These are phyloP conservation scores for Backusella liffmaniae DNA, from an alignment of 192 early-diverging fungal species.

Conservation along the genomic window DNA sequence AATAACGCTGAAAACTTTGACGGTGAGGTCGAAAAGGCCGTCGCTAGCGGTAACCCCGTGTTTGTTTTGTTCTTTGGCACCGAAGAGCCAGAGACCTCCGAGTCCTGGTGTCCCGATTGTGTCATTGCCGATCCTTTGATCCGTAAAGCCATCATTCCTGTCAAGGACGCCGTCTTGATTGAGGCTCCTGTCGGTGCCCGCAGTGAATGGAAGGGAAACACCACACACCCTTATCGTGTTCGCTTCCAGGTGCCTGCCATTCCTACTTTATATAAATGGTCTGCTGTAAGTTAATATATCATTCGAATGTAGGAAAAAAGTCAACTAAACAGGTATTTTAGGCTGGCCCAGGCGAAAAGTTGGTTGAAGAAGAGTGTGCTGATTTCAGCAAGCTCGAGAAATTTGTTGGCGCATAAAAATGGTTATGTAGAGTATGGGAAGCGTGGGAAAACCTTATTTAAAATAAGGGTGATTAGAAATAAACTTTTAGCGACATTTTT, in stretches of 20 bases:
- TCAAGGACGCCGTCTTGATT: constrained; percentile 36
- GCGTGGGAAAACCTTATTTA: background rate
- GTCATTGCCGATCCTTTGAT: constrained; percentile 49
- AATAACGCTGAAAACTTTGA: constrained; percentile 34
- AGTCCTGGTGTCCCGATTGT: constrained; percentile 56
- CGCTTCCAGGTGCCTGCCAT: constrained; percentile 35
- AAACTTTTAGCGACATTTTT: no score
- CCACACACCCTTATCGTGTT: constrained; percentile 37
- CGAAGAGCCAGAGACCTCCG: constrained; percentile 35
- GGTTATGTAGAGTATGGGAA: background rate
- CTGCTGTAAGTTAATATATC: constrained; percentile 19
- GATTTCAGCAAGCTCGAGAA: constrained; percentile 16
- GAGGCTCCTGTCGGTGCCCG: constrained; percentile 40
- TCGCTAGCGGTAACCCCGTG: constrained; percentile 21
- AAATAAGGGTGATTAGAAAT: no score
- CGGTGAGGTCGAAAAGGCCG: constrained; percentile 17
- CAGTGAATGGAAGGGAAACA: constrained; percentile 36
- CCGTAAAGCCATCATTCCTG: constrained; percentile 27
- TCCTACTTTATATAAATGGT: constrained; percentile 44
- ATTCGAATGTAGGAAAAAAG: background rate
- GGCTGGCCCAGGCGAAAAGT: constrained; percentile 28
- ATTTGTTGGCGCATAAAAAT: constrained; percentile 18
- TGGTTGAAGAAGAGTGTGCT: constrained; percentile 36
- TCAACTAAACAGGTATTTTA: background rate
- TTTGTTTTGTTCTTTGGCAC: constrained; percentile 49